Percentiles rank a stretch among this genome's conserved stretches.
Evolutionary conservation across 371 early-diverging fungal genomes (phyloP).

Genomic region (Phascolomyces articulosus): DNA sequence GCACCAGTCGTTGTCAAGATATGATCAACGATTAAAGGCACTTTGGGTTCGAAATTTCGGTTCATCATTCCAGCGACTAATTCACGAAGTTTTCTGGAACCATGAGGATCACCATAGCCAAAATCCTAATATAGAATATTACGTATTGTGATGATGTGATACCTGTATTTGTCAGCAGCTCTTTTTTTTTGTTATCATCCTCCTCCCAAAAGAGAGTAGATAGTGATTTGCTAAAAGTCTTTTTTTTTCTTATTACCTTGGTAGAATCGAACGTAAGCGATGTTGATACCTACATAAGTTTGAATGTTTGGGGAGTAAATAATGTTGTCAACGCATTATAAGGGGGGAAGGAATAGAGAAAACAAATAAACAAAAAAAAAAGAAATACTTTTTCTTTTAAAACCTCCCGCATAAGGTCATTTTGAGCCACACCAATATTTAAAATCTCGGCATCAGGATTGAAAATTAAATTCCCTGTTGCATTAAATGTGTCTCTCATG

Average conservation of each 20-base stretch:
- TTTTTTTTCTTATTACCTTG: background rate
- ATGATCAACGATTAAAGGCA: conserved; percentile 47
- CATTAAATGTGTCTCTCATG: conserved; percentile 4
- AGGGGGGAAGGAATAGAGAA: no score
- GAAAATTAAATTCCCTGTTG: conserved; percentile 30
- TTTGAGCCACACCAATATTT: conserved; percentile 78
- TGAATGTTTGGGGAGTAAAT: no score
- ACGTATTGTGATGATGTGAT: no score
- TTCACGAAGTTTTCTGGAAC: conserved; percentile 52
- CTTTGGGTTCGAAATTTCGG: conserved; percentile 55
- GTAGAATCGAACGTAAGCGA: no score
- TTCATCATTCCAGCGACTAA: conserved; percentile 62
- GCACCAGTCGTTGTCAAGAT: conserved; percentile 73
- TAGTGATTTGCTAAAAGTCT: background rate
- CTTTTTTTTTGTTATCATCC: no score
- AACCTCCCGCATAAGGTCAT: conserved; percentile 56
- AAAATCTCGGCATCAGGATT: conserved; percentile 32
- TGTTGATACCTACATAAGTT: no score
- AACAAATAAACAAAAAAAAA: background rate
- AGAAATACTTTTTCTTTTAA: conserved; percentile 53
- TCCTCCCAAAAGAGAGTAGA: no score
- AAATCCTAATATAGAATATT: no score
- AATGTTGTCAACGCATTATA: no score
- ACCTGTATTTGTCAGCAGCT: conserved; percentile 4
- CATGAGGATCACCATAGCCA: conserved; percentile 53